Conservation (phyloP, 2,329 filamentous ascomycete genomes). For the Colletotrichum gigasporum region DNA sequence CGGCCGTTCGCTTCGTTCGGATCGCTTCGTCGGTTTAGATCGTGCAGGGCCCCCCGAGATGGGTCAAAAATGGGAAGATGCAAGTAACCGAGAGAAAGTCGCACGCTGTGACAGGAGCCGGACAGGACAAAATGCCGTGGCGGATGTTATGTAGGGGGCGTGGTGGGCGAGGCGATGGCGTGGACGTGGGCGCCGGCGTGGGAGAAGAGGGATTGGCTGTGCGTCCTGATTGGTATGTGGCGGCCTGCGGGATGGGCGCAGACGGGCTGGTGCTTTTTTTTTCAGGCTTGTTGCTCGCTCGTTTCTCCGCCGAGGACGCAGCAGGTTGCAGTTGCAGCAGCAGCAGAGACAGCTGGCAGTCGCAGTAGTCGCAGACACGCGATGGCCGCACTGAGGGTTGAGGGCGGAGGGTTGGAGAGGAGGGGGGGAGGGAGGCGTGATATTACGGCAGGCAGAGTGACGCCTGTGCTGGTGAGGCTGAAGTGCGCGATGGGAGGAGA, state of each 20-base stretch:
- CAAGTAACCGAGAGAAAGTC: constrained; percentile 19
- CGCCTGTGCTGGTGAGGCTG: constrained; percentile 17
- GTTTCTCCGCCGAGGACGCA: constrained; percentile 29
- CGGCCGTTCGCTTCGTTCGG: constrained; percentile 26
- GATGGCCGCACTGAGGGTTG: background rate
- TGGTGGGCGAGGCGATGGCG: background rate
- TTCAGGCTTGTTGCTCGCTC: constrained; percentile 12
- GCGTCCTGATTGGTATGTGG: constrained; percentile 22
- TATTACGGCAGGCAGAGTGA: constrained; percentile 6
- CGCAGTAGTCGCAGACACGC: constrained; percentile 13
- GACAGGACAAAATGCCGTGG: constrained; percentile 19
- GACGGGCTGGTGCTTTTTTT: constrained; percentile 20
- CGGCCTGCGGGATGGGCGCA: constrained; percentile 29
- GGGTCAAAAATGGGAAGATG: constrained; percentile 25
- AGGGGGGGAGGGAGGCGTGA: background rate
- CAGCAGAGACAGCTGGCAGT: constrained; percentile 3
- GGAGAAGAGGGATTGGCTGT: constrained; percentile 14
- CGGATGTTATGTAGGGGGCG: constrained; percentile 28
- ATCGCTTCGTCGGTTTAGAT: constrained; percentile 15
- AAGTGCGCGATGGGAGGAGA: background rate
- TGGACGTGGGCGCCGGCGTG: constrained; percentile 4
- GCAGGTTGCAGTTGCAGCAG: background rate
- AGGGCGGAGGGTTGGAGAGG: background rate
- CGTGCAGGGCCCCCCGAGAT: constrained; percentile 21
- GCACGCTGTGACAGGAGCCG: constrained; percentile 22